A percentile compares a stretch with the other conserved stretches of the same genome.
These are phyloP conservation scores for Grifola frondosa DNA, from an alignment of 1,284 basidiomycete species.

Conservation along the genomic window DNA sequence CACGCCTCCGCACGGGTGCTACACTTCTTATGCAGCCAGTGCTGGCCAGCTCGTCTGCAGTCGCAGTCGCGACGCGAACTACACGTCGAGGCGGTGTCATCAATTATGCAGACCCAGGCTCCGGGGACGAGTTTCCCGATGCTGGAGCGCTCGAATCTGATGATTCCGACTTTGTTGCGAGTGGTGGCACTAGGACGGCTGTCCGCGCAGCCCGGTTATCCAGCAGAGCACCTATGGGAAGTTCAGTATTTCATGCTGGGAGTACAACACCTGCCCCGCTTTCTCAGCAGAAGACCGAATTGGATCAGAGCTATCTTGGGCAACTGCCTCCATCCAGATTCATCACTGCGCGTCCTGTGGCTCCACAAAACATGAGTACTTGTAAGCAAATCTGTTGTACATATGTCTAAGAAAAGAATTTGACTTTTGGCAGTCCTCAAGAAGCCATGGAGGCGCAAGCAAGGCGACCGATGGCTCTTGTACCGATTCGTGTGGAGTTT, in stretches of 20 bases:
- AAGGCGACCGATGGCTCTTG: conserved; percentile 63
- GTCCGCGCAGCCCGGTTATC: conserved; percentile 38
- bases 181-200: conserved; percentile 48
- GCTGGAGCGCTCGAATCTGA: conserved; percentile 77
- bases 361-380: conserved; percentile 62
- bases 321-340: conserved; percentile 80
- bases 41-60: conserved; percentile 39
- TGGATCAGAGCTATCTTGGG: conserved; percentile 89
- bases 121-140: conserved; percentile 78
- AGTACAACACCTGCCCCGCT: conserved; percentile 22
- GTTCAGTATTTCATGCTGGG: conserved; percentile 33
- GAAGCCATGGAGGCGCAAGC: conserved; percentile 70
- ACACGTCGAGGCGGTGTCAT: conserved; percentile 66
- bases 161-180: conserved; percentile 63
- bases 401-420: neutral
- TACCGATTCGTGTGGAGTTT: conserved; percentile 93
- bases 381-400: conserved; percentile 25
- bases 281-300: conserved; percentile 49
- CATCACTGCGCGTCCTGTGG: conserved; percentile 62
- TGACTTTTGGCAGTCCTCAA: conserved; percentile 48
- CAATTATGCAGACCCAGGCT: conserved; percentile 87
- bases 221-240: conserved; percentile 38
- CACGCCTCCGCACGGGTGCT: conserved; percentile 89
- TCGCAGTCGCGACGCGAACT: conserved; percentile 40
- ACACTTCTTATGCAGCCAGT: conserved; percentile 93